Conservation (phyloP, 2,329 filamentous ascomycete genomes). For the Geosmithia putterillii region DNA sequence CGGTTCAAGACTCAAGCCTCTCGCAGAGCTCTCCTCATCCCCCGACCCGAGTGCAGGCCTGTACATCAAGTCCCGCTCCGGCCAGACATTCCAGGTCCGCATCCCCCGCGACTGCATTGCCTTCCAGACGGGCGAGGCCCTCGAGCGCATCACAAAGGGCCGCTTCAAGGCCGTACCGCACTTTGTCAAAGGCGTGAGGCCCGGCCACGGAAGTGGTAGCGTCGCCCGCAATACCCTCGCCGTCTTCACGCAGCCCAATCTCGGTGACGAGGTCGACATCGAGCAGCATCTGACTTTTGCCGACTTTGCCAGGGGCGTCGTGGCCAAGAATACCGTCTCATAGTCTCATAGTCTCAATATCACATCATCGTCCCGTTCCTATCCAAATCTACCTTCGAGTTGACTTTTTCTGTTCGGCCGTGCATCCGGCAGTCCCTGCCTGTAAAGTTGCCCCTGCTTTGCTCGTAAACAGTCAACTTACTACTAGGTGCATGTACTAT, state of each 20-base stretch:
- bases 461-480: too few species aligned
- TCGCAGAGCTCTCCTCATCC: slow-evolving; percentile 60
- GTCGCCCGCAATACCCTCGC: slow-evolving; percentile 81
- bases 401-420: too few species aligned
- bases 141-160: slow-evolving; percentile 84
- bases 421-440: too few species aligned
- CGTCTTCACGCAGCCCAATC: slow-evolving; percentile 93
- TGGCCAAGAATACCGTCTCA: slow-evolving; percentile 45
- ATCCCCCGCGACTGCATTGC: slow-evolving; percentile 87
- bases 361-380: too few species aligned
- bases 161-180: slow-evolving; percentile 91
- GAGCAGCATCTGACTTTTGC: slow-evolving; percentile 59
- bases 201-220: slow-evolving; percentile 33
- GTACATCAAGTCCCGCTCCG: slow-evolving; percentile 84
- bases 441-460: too few species aligned
- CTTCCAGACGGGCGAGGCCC: slow-evolving; percentile 88
- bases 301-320: slow-evolving; percentile 55
- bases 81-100: slow-evolving; percentile 75
- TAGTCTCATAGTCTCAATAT: too few species aligned
- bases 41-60: slow-evolving; percentile 78
- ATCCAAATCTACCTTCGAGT: too few species aligned
- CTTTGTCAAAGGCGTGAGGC: slow-evolving; percentile 69
- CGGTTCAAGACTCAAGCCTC: slow-evolving; percentile 33
- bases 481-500: too few species aligned
- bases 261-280: slow-evolving; percentile 66